Evolutionary conservation across 2,329 filamentous ascomycete genomes (phyloP).

Genomic region (Cladophialophora bantiana): DNA sequence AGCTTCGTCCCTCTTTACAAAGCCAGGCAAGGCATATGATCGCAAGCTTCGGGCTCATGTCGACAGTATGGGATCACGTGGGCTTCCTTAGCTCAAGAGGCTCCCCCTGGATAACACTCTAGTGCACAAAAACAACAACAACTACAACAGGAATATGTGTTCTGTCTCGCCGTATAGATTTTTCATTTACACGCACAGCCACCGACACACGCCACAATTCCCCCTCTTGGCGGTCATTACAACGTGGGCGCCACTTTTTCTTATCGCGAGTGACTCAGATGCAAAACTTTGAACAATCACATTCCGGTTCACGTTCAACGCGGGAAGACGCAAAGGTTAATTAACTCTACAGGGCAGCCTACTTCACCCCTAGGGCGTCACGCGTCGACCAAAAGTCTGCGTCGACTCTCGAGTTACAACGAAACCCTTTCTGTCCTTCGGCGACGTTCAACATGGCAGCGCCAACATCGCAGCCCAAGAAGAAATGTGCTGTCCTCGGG

Average conservation of each 20-base stretch:
- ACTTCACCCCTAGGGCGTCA: neutral
- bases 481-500: slow-evolving; percentile 39
- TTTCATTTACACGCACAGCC: neutral
- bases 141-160: too few species aligned
- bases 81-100: too few species aligned
- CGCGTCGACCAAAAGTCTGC: neutral
- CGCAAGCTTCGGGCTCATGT: too few species aligned
- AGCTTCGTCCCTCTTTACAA: too few species aligned
- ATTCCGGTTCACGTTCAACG: slow-evolving; percentile 44
- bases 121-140: too few species aligned
- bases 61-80: too few species aligned
- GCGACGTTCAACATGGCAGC: neutral
- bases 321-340: too few species aligned
- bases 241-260: neutral
- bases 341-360: too few species aligned
- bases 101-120: too few species aligned
- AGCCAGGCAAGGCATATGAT: too few species aligned
- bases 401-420: neutral
- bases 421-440: neutral
- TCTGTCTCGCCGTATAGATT: too few species aligned
- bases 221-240: slow-evolving; percentile 1
- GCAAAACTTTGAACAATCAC: neutral
- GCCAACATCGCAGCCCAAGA: slow-evolving; percentile 23
- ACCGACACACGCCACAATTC: neutral
- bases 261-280: neutral